Evolutionary conservation across 2,329 filamentous ascomycete genomes (phyloP).

Genomic region (Pezicula neosporulosa): DNA sequence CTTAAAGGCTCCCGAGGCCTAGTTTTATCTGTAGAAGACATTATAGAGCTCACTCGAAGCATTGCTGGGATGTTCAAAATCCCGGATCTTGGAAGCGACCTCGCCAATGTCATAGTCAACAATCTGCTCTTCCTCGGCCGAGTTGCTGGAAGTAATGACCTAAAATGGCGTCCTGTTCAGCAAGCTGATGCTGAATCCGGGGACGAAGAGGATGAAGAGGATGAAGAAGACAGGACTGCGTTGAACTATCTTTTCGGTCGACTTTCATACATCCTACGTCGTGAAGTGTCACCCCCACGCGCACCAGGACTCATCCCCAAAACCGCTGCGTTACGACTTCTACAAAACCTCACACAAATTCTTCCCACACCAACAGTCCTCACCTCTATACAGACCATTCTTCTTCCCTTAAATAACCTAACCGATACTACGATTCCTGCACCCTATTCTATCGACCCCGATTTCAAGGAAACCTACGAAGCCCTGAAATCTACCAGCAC

Average conservation of each 20-base stretch:
- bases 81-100: slow-evolving; percentile 62
- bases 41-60: slow-evolving; percentile 54
- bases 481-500: slow-evolving; percentile 67
- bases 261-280: slow-evolving; percentile 73
- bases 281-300: slow-evolving; percentile 63
- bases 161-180: slow-evolving; percentile 40
- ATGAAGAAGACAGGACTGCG: slow-evolving; percentile 44
- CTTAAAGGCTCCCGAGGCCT: slow-evolving; percentile 71
- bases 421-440: slow-evolving; percentile 74
- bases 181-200: slow-evolving; percentile 39
- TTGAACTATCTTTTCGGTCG: slow-evolving; percentile 77
- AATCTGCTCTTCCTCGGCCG: slow-evolving; percentile 80
- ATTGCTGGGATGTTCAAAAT: slow-evolving; percentile 54
- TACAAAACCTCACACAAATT: slow-evolving; percentile 65
- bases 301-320: slow-evolving; percentile 68
- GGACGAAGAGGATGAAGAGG: slow-evolving; percentile 38
- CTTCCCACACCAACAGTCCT: slow-evolving; percentile 54
- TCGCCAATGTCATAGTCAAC: slow-evolving; percentile 76
- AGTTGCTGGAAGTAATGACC: slow-evolving; percentile 55
- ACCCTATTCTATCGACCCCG: slow-evolving; percentile 67
- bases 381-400: slow-evolving; percentile 60
- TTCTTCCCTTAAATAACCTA: slow-evolving; percentile 74
- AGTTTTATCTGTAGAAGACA: slow-evolving; percentile 58
- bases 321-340: slow-evolving; percentile 68
- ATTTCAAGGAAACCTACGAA: slow-evolving; percentile 68